Percentiles rank a stretch among this genome's conserved stretches.
Conservation (phyloP, 148 eudicot species). For the Rhododendron williamsianum region DNA sequence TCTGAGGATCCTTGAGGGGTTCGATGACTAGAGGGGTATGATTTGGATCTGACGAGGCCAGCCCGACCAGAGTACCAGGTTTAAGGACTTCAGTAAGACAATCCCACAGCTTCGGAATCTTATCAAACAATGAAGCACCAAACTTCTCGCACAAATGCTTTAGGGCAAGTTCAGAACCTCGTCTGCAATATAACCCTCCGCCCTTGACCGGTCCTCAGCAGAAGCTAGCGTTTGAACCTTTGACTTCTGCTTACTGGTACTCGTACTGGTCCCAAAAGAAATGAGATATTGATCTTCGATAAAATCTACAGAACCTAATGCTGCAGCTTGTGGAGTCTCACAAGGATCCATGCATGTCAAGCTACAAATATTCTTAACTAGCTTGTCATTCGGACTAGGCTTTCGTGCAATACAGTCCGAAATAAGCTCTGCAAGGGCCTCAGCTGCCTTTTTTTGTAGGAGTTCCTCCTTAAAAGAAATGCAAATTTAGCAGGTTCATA, state of each 20-base stretch:
- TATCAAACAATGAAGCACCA: conserved; percentile 72
- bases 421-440: conserved; percentile 91
- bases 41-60: conserved; percentile 35
- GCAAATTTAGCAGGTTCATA: neutral
- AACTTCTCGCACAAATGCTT: conserved; percentile 78
- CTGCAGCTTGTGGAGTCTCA: conserved; percentile 91
- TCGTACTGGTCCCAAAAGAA: conserved; percentile 30
- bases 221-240: conserved; percentile 49
- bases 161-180: conserved; percentile 95
- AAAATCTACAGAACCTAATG: conserved; percentile 62
- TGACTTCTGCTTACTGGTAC: conserved; percentile 48
- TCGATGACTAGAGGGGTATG: conserved; percentile 46
- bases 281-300: conserved; percentile 86
- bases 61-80: conserved; percentile 47
- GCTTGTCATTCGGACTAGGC: conserved; percentile 94
- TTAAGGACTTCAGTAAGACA: conserved; percentile 90
- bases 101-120: conserved; percentile 91
- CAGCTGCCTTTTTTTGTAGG: conserved; percentile 87
- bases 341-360: conserved; percentile 82
- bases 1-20: conserved; percentile 72
- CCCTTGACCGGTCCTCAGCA: conserved; percentile 77
- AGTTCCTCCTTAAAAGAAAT: conserved; percentile 66
- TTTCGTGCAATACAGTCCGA: conserved; percentile 67
- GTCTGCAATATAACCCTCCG: conserved; percentile 84
- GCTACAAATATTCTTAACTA: conserved; percentile 81